A percentile compares a stretch with the other conserved stretches of the same genome.
Conservation (phyloP, 176 grass and related monocot species). For the Triticum aestivum region DNA sequence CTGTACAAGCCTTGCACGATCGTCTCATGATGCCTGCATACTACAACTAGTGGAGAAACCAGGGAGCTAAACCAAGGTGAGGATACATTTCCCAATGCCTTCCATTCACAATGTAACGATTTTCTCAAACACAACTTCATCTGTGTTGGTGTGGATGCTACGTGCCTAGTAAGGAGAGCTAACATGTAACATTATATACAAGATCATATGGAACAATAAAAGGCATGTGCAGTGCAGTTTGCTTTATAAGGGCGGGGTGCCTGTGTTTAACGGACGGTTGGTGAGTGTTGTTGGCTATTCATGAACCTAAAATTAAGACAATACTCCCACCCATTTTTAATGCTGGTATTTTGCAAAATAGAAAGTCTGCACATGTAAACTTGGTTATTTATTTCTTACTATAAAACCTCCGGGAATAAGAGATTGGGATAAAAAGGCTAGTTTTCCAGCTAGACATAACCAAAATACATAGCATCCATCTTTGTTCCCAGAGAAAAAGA, state of each 20-base stretch:
- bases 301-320: background rate
- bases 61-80: accelerated
- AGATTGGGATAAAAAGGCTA: no score
- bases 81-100: background rate
- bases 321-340: background rate
- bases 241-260: background rate
- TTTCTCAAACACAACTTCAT: background rate
- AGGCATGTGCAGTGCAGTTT: background rate
- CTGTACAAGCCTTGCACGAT: no score
- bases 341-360: no score
- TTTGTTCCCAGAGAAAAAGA: no score
- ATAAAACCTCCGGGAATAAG: no score
- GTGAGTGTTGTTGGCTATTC: background rate
- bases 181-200: background rate
- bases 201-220: background rate
- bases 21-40: background rate
- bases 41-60: background rate
- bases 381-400: no score
- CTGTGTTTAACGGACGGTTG: background rate
- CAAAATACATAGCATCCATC: no score
- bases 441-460: no score
- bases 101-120: background rate
- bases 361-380: no score
- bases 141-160: background rate
- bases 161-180: background rate